phyloP scores from a whole-genome alignment of 2,329 filamentous ascomycete genomes.

The Nannizziopsis arthrosporioides region DNA sequence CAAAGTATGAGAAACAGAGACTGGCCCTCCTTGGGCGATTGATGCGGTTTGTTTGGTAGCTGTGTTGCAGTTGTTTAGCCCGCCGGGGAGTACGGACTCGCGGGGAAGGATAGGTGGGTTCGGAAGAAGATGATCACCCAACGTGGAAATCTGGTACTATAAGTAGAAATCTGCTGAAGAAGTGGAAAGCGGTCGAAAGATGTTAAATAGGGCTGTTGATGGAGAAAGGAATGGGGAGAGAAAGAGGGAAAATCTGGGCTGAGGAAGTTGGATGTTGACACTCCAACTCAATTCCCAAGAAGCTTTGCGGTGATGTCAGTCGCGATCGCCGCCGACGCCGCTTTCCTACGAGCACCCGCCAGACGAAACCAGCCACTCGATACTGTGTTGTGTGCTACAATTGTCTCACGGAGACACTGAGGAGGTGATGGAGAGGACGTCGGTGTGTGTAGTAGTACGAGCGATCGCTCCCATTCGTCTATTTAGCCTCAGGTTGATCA shows the following conservation, averaged over 20 bases:
- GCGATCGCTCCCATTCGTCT: too few species aligned
- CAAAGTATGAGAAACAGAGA: not conserved
- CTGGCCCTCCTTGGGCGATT: not conserved
- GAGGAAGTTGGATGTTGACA: not conserved
- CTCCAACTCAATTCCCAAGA: constrained; percentile 1
- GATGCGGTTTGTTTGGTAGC: not conserved
- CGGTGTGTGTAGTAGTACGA: too few species aligned
- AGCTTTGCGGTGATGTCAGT: constrained; percentile 11
- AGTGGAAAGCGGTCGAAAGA: too few species aligned
- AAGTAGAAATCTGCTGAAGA: too few species aligned
- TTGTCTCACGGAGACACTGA: too few species aligned
- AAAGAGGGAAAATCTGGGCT: not conserved
- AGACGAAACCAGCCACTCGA: not conserved
- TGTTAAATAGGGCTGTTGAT: not conserved
- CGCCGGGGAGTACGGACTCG: too few species aligned
- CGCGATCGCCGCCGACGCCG: not conserved
- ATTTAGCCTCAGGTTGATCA: too few species aligned
- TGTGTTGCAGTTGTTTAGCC: not conserved
- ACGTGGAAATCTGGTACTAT: too few species aligned
- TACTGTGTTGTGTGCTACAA: not conserved
- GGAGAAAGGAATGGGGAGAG: not conserved
- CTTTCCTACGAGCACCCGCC: constrained; percentile 1
- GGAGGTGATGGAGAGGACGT: too few species aligned
- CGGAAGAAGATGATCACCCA: not conserved
- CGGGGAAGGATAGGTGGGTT: not conserved